Evolutionary conservation across 2,329 filamentous ascomycete genomes (phyloP), one percentile per base, ranked within the genome.

Genomic region (Trichophyton mentagrophytes): DNA sequence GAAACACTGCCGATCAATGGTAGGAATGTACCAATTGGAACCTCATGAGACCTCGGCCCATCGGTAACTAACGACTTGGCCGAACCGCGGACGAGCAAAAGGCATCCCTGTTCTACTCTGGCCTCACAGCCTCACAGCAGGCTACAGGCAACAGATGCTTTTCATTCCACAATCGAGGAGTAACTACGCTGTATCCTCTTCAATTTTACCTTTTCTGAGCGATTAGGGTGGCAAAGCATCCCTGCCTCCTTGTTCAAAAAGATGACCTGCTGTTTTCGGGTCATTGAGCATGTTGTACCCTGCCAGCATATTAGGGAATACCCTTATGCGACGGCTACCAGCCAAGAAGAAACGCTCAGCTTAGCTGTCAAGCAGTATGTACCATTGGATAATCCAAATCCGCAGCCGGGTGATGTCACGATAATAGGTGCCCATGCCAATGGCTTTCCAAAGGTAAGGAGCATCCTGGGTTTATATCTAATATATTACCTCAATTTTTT

Each of bases 381-480:
- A 0, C 91, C 91, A 1, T 77, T 83, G 60, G 81, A 86, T 69
- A 90, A 91, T 67, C 79, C 78, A 0, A 73, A 77, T 25, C 87
- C 89, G 0, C 79, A 83, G 64, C 82, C 84, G 0, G 88, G 89
- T 38, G 89, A 93, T 72, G 77, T 96, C 7, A 96, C 90, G 20
- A 85, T 97, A 62, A 84, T 97, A 60, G 90, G 82, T 9, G 86
- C 87, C 3, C 91, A 96, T 74, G 92, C 90, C 57, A 96, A 96
- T 76, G 92, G 87, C 9, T 96, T 96, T 66, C 88, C 89, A 9
- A 97, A 96, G 80, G 88, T 88, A 72, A 60, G 67, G 44, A 58
- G 7, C 40, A 58, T 47, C 7, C 44, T 11, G 44, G 17, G 5
- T 47, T 22, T 25, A 7, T 8, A 5, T 7, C n/a, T 4, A 27